Evolutionary conservation across 768 basidiomycete genomes (phyloP).

Genomic region (Suillus discolor): DNA sequence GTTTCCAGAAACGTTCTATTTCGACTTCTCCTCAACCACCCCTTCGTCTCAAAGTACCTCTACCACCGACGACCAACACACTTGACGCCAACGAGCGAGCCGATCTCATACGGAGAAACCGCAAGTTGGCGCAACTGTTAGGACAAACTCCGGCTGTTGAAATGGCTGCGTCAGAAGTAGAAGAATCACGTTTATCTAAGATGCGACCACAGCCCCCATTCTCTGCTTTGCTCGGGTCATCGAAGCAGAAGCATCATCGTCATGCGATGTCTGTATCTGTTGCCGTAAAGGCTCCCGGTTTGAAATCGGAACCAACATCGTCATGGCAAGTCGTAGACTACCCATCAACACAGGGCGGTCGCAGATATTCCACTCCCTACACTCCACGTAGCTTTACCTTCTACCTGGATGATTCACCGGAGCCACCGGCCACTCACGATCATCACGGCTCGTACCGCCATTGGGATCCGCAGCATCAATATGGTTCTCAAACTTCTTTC

Average conservation of each 20-base stretch:
- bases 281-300: slow-evolving; percentile 21
- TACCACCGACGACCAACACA: slow-evolving; percentile 70
- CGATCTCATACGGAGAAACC: slow-evolving; percentile 69
- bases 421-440: slow-evolving; percentile 4
- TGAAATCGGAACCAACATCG: slow-evolving; percentile 25
- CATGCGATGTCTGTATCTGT: slow-evolving; percentile 34
- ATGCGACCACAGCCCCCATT: slow-evolving; percentile 28
- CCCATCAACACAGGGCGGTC: slow-evolving; percentile 31
- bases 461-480: slow-evolving; percentile 15
- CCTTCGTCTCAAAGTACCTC: slow-evolving; percentile 19
- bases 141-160: slow-evolving; percentile 64
- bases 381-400: slow-evolving; percentile 47
- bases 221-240: slow-evolving; percentile 24
- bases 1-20: slow-evolving; percentile 27
- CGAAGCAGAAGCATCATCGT: slow-evolving; percentile 33
- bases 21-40: slow-evolving; percentile 31
- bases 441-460: slow-evolving; percentile 12
- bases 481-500: slow-evolving; percentile 46
- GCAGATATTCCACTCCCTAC: slow-evolving; percentile 60
- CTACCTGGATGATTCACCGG: slow-evolving; percentile 18
- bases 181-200: slow-evolving; percentile 28
- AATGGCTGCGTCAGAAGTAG: slow-evolving; percentile 23
- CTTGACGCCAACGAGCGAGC: slow-evolving; percentile 67
- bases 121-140: slow-evolving; percentile 82
- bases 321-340: slow-evolving; percentile 39